Evolutionary conservation across 352 stramenopile genomes (phyloP), one percentile per base, ranked within the genome.

Genomic region (Thalassiosira oceanica): DNA sequence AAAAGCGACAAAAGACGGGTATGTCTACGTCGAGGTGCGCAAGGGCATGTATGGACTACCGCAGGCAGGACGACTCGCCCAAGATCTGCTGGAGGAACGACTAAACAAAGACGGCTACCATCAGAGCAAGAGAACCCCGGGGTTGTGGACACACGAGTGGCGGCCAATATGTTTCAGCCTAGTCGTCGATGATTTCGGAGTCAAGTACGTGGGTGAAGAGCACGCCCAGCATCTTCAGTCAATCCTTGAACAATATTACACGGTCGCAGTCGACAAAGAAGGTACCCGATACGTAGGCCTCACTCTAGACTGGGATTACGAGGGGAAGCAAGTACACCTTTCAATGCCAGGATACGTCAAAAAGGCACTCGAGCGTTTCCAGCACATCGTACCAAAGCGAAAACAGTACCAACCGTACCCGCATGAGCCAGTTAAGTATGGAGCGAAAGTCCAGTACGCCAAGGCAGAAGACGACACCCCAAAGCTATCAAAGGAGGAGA

Each of bases 291-390:
- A 79, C 52, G 60, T 63, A 27, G 65, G 75, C 23, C 53, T 84
- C 15, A 65, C 21, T 2, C 51, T 84, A 10, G 33, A 68, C 15
- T 84, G 74, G 69, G 53, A 84, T 36, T 84, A 84, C 37, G 39
- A 57, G n/a, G 16, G 29, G 1, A 3, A 62, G 1, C 42, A 48
- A 45, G 61, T 65, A 4, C 66, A 68, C 41, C 24, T 67, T 1
- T 80, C 55, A 3, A 79, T 64, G 49, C 53, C 46, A 54, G 45
- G 27, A n/a, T 83, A 73, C 23, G 35, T 70, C 15, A 26, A 18
- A 6, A 64, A 57, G 48, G 36, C 50, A 2, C 35, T 72, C 13
- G 11, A 60, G 16, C n/a, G 52, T 42, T 69, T 67, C 16, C 0
- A 31, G 4, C 55, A 73, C n/a, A n/a, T n/a, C 11, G 45, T 26